These are phyloP conservation scores for Bipolaris sorokiniana DNA, from an alignment of 2,329 filamentous ascomycete species.

Conservation along the genomic window DNA sequence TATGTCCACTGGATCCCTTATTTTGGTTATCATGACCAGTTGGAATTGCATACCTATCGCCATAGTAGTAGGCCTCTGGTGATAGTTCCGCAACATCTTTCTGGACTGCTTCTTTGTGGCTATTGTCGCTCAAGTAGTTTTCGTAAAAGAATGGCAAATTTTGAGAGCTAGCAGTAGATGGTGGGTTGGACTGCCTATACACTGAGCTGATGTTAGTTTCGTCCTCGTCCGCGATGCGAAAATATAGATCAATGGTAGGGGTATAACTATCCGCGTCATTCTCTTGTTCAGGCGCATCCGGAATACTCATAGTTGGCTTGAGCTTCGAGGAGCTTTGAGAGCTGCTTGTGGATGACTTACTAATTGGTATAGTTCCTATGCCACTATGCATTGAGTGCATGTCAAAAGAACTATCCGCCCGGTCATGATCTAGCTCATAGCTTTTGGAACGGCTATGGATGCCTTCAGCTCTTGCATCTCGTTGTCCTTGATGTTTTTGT, in stretches of 20 bases:
- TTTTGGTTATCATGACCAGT: background rate
- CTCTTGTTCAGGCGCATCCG: no score
- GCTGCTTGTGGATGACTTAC: background rate
- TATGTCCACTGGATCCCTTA: background rate
- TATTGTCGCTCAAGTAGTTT: background rate
- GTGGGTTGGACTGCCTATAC: no score
- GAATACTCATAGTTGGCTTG: no score
- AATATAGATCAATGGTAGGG: no score
- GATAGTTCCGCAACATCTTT: background rate
- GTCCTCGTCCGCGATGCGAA: background rate
- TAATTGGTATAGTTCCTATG: background rate
- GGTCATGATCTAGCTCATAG: no score
- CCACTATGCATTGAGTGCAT: background rate
- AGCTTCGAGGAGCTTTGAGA: no score
- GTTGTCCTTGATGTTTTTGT: conserved; percentile 3
- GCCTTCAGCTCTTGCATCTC: background rate
- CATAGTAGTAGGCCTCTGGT: background rate
- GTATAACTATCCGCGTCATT: no score
- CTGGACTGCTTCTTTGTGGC: no score
- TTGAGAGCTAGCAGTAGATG: no score
- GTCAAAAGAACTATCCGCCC: no score
- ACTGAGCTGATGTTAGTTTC: background rate
- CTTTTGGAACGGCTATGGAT: background rate
- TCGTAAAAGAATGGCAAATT: background rate
- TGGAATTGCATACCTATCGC: background rate